A percentile compares a stretch with the other conserved stretches of the same genome.
Conservation (phyloP, 179 eudicot species). For the Silene coronaria region DNA sequence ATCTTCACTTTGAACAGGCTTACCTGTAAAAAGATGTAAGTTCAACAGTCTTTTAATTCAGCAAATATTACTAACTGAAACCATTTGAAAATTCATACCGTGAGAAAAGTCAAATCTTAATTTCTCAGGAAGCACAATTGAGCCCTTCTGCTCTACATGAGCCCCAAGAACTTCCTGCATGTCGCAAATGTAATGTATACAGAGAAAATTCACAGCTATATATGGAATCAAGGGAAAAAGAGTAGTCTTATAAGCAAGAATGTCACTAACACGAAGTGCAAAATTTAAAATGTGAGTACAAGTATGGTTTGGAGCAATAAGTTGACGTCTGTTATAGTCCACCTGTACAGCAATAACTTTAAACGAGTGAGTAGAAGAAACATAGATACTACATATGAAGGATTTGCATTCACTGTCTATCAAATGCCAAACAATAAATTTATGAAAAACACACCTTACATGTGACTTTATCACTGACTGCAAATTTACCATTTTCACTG, state of each 20-base stretch:
- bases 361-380: background rate
- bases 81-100: constrained; percentile 42
- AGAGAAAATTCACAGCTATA: background rate
- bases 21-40: constrained; percentile 41
- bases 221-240: background rate
- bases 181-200: constrained; percentile 1
- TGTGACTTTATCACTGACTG: constrained; percentile 71
- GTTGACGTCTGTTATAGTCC: constrained; percentile 73
- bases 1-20: constrained; percentile 81
- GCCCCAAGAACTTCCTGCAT: constrained; percentile 88
- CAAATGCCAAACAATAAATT: background rate
- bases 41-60: constrained; percentile 2
- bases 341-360: constrained; percentile 44
- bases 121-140: constrained; percentile 95
- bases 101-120: constrained; percentile 93
- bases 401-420: background rate
- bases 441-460: constrained; percentile 56
- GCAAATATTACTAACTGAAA: background rate
- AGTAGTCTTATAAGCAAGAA: background rate
- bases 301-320: constrained; percentile 97
- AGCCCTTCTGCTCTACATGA: constrained; percentile 98
- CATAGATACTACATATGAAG: background rate
- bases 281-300: constrained; percentile 97
- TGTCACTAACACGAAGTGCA: constrained; percentile 72
- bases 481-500: constrained; percentile 47